Percentiles rank a stretch among this genome's conserved stretches.
These are phyloP conservation scores for Candida palmyrensis DNA, from an alignment of 805 yeast species.

Conservation along the genomic window DNA sequence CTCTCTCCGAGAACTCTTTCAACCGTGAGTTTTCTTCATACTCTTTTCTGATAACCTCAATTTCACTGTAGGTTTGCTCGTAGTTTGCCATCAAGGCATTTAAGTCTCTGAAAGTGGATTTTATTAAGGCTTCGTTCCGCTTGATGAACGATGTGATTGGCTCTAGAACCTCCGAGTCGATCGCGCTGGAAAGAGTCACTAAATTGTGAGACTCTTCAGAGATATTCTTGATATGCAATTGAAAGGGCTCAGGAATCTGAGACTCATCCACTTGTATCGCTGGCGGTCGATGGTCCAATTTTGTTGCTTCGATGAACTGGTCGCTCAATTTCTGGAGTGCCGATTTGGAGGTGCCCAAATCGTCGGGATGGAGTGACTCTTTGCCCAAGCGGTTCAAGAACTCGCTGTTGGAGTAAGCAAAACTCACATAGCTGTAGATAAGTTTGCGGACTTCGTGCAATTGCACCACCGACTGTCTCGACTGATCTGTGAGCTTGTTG, in stretches of 20 bases:
- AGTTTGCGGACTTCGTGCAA: conserved; percentile 36
- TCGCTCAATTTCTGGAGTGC: conserved; percentile 2
- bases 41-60: conserved; percentile 25
- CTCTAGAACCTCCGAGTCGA: conserved; percentile 30
- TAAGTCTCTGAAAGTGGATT: conserved; percentile 16
- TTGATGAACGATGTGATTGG: conserved; percentile 31
- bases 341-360: not conserved
- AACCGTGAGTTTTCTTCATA: conserved; percentile 26
- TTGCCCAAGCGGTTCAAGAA: conserved; percentile 22
- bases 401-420: conserved; percentile 31
- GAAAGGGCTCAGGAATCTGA: conserved; percentile 7
- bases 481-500: conserved; percentile 24
- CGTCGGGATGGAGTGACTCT: conserved; percentile 16
- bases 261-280: not conserved
- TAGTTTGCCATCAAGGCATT: conserved; percentile 22
- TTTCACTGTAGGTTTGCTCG: conserved; percentile 13
- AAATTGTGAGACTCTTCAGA: conserved; percentile 18
- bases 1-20: conserved; percentile 24
- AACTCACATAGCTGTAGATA: conserved; percentile 32
- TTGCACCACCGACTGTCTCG: conserved; percentile 28
- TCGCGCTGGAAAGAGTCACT: conserved; percentile 22
- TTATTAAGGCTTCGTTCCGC: conserved; percentile 29
- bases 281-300: not conserved
- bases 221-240: conserved; percentile 15
- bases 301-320: conserved; percentile 2